phyloP scores from a whole-genome alignment of 176 grass and related monocot genomes.

The Carex myosuroides region DNA sequence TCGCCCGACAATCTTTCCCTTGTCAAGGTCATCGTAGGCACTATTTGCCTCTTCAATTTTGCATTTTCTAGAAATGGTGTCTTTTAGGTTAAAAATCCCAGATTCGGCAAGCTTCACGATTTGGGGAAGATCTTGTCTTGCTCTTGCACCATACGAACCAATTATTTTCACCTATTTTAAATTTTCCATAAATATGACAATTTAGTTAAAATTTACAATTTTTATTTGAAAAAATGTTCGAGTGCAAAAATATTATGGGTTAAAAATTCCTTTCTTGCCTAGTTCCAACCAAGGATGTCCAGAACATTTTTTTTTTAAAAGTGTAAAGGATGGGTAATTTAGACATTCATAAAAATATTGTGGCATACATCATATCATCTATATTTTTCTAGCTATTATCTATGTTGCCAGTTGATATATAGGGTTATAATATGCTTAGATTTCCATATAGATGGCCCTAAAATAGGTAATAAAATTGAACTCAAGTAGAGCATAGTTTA shows the following conservation, averaged over 20 bases:
- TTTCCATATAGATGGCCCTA: neutral
- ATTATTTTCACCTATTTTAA: constrained; percentile 80
- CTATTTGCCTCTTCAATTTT: constrained; percentile 74
- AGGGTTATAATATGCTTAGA: neutral
- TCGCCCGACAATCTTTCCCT: constrained; percentile 71
- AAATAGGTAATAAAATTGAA: neutral
- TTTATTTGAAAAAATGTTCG: neutral
- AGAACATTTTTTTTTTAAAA: neutral
- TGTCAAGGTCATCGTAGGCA: constrained; percentile 69
- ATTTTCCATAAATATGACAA: neutral
- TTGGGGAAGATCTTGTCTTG: constrained; percentile 98
- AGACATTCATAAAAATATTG: neutral
- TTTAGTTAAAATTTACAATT: constrained; percentile 3
- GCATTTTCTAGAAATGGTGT: constrained; percentile 88
- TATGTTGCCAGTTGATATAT: neutral
- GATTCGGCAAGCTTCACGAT: constrained; percentile 86
- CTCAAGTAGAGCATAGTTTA: neutral
- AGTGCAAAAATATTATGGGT: neutral
- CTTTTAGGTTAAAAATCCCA: constrained; percentile 66
- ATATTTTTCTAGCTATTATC: neutral
- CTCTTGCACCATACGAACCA: constrained; percentile 91
- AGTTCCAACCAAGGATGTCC: neutral
- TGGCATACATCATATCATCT: neutral
- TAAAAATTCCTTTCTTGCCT: neutral
- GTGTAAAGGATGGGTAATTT: neutral